Base-by-base conservation (phyloP, 2,329 filamentous ascomycete genomes). In the Pseudopithomyces maydicus region DNA sequence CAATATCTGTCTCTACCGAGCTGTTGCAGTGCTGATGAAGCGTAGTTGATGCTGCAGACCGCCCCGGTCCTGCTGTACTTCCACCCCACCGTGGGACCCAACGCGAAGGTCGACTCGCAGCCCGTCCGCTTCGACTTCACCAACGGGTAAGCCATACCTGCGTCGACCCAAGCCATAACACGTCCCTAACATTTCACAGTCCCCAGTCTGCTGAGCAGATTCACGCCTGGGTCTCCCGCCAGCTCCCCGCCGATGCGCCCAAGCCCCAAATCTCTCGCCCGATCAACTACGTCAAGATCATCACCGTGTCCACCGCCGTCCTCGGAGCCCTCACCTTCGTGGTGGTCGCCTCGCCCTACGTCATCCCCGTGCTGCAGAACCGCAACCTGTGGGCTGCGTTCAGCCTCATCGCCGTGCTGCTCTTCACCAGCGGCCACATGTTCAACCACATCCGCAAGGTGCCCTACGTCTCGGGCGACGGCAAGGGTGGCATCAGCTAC, bases 401-500 rank as follows among this genome's bases (percentile, higher is more conserved):
- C 69, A 96, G 90, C 77, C 81, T 99, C 65, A 92, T 98, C 69
- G 83, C 88, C 14, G 93, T 99, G 61, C 85, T 99, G 41, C 82
- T 97, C 56, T 99, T 98, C 79, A 97, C 90, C 45, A 95, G 90
- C 68, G 96, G 95, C 38, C 93, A 98, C 79, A 99, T 99, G 96
- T 99, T 96, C 84, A 99, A 98, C 78, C 93, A 97, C 73, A 99
- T 99, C 72, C 87, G 96, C 67, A 94, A 95, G 76, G 91, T 96
- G 2, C 95, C 95, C 2, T 99, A 99, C 69, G 92, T 98, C 32
- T 84, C 88, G 41, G 90, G 90, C 41, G 88, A 98, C 73, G 91
- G 92, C 36, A 87, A 85, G 53, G 95, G 95, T 17, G 92, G 92
- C 5, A 86, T 99, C 60, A 90, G 80, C 72, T 98, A 98, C 77